Base-by-base conservation (phyloP, 73 alveolate species). In the Paramecium primaurelia region DNA sequence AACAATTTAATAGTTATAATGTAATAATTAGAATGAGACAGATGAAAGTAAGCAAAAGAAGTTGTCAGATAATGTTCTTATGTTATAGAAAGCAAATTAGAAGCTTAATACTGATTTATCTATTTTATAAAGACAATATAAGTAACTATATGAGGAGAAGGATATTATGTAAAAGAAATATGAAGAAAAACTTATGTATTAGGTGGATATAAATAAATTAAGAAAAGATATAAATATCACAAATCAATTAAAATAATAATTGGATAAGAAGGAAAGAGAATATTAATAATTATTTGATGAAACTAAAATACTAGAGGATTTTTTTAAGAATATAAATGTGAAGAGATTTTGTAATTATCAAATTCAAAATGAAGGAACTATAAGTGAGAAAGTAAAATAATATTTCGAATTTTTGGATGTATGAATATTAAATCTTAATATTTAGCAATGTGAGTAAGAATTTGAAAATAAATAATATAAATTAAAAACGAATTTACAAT, bases 401-500 rank as follows among this genome's bases (percentile, higher is more conserved):
- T 80, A 80, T 49, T 80, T 80, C 6, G 77, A 80, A 47, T 47
- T 32, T 47, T 28, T 80, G 25, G 77, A 80, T 22, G 91, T 80
- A 49, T 25, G 36, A 54, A 11, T 45, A 44, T 14, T 44, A 20
- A 22, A 22, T 22, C 25, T 38, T 80, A 10, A 4, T 45, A 10
- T 22, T 20, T 42, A 80, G 75, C 18, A 80, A 80, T 80, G 91
- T 26, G 71, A 80, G 30, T 45, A 40, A 26, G 91, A 80, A 47
- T 42, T 80, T 12, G 91, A 80, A 7, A 40, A 5, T 0, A 80
- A 49, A 45, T 9, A 40, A 44, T 80, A 0, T 44, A 32, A 80
- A 64, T 80, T 49, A 80, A 80, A 42, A 45, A 80, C 91, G n/a
- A 80, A 80, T 80, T 20, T 26, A 26, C 73, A 80, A 42, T 47